phyloP scores from a whole-genome alignment of 345 rosid species.

The Lumnitzera racemosa region DNA sequence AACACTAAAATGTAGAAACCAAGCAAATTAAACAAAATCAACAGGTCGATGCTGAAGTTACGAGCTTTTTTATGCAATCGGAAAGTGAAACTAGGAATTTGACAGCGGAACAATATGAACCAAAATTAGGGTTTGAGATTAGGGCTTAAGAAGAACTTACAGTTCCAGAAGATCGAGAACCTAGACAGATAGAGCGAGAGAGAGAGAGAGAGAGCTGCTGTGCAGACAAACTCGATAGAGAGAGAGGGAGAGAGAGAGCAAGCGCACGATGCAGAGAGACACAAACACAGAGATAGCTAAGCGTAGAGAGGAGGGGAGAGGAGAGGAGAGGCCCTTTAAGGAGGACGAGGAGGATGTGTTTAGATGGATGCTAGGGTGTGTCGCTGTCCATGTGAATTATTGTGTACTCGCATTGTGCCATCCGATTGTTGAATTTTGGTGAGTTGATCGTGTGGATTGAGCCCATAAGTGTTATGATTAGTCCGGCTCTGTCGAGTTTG shows the following conservation, averaged over 20 bases:
- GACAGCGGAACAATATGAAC: constrained; percentile 4
- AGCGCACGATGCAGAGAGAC: constrained; percentile 11
- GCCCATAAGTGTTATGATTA: too few relatives aligned
- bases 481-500: too few relatives aligned
- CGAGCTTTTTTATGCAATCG: too few relatives aligned
- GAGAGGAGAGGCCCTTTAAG: constrained; percentile 7
- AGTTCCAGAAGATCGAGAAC: constrained; percentile 22
- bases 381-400: background rate
- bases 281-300: constrained; percentile 12
- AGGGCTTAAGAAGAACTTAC: constrained; percentile 23
- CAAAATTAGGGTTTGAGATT: constrained; percentile 20
- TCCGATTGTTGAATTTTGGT: background rate
- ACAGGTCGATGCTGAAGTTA: too few relatives aligned
- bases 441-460: too few relatives aligned
- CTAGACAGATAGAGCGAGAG: constrained; percentile 13
- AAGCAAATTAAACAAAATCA: background rate
- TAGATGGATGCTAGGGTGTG: background rate
- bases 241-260: constrained; percentile 1
- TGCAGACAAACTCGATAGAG: constrained; percentile 31
- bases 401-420: background rate
- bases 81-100: constrained; percentile 19
- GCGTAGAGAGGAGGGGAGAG: constrained; percentile 7
- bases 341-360: too few relatives aligned
- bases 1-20: background rate
- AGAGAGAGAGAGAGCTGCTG: constrained; percentile 12